phyloP scores from a whole-genome alignment of 495 filamentous ascomycete genomes.

The Bacidia gigantensis region DNA sequence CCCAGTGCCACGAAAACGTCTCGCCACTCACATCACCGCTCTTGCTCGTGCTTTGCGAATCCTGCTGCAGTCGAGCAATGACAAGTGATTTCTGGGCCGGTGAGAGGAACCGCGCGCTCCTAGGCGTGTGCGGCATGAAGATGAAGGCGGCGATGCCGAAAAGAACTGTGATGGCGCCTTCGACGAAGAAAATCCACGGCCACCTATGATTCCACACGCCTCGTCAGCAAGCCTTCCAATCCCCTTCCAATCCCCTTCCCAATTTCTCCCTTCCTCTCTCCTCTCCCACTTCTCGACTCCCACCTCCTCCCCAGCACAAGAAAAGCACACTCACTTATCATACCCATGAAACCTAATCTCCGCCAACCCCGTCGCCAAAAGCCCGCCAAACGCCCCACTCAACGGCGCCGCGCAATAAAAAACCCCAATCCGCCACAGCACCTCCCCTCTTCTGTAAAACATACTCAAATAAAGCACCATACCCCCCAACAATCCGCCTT shows the following conservation, averaged over 20 bases:
- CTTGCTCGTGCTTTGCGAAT: constrained; percentile 28
- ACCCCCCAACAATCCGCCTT: constrained; percentile 40
- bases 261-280: neutral
- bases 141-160: constrained; percentile 30
- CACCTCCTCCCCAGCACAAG: neutral
- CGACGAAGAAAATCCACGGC: constrained; percentile 29
- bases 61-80: constrained; percentile 27
- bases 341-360: constrained; percentile 28
- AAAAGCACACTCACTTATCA: constrained; percentile 16
- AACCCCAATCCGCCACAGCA: constrained; percentile 31
- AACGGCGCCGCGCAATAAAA: constrained; percentile 55
- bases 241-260: neutral
- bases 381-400: constrained; percentile 49
- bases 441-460: constrained; percentile 33
- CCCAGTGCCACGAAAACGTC: constrained; percentile 30
- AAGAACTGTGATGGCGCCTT: constrained; percentile 27
- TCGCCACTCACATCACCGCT: constrained; percentile 28
- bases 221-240: neutral
- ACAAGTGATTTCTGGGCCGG: constrained; percentile 25
- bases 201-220: constrained; percentile 17
- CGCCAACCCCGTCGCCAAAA: constrained; percentile 41
- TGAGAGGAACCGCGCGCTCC: constrained; percentile 27
- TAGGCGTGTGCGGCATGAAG: constrained; percentile 34
- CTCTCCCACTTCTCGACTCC: neutral
- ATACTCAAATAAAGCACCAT: constrained; percentile 37